Percentiles rank a stretch among this genome's conserved stretches.
Conservation (phyloP, 2,329 filamentous ascomycete species). For the Beauveria medogensis region DNA sequence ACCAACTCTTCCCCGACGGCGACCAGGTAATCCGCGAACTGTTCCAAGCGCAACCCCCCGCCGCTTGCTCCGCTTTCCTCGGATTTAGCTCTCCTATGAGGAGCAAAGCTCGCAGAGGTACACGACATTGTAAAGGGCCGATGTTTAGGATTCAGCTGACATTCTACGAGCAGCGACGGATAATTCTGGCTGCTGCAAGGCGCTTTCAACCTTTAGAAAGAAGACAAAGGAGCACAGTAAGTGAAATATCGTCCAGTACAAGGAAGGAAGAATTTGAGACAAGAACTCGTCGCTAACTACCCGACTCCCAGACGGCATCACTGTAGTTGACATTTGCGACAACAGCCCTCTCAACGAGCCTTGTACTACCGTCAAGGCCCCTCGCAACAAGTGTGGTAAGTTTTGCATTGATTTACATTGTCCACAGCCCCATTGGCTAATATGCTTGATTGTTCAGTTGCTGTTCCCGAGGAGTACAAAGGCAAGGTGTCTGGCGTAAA, state of each 20-base stretch:
- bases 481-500: neutral
- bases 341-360: neutral
- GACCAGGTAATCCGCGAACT: neutral
- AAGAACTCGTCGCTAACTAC: too few species aligned
- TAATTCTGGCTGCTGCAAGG: neutral
- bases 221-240: neutral
- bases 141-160: neutral
- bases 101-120: neutral
- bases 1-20: neutral
- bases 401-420: neutral
- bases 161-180: neutral
- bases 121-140: neutral
- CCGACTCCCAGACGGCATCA: too few species aligned
- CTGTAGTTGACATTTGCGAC: neutral
- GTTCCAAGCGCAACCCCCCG: neutral
- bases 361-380: neutral
- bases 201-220: neutral
- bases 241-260: accelerated
- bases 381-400: neutral
- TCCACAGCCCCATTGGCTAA: neutral
- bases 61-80: neutral
- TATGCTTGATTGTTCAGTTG: neutral
- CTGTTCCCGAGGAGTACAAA: neutral
- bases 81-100: neutral
- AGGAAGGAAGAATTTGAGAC: neutral